These are phyloP conservation scores for Tricholoma saponaceum DNA, from an alignment of 768 basidiomycete genomes.

Conservation along the genomic window DNA sequence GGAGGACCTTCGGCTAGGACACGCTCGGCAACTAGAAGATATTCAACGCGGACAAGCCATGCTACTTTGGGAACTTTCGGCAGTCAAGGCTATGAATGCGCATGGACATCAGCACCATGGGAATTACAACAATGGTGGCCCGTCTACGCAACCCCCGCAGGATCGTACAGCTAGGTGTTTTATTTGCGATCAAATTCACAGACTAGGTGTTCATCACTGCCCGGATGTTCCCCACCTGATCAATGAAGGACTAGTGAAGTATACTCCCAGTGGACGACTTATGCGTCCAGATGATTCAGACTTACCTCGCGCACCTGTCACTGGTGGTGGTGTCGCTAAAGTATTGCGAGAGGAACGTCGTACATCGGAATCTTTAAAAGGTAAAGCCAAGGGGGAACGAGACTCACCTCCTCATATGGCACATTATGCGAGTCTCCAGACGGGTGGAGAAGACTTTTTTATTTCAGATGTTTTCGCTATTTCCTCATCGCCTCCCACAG, in stretches of 20 bases:
- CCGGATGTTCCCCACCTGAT: neutral
- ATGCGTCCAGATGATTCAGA: neutral
- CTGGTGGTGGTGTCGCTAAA: neutral
- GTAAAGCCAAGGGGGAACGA: slow-evolving; percentile 1
- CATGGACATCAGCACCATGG: no score
- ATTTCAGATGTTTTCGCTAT: neutral
- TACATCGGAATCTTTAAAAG: neutral
- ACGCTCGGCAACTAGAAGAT: no score
- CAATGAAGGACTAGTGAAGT: neutral
- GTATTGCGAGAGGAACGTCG: neutral
- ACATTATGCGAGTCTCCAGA: neutral
- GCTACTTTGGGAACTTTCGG: no score
- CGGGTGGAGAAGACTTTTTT: neutral
- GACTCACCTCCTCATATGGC: slow-evolving; percentile 8
- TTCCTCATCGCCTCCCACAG: neutral
- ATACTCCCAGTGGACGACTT: neutral
- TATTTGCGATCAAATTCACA: slow-evolving; percentile 5
- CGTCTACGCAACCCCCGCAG: no score
- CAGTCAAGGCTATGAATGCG: no score
- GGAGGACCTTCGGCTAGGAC: no score
- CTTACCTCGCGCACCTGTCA: neutral
- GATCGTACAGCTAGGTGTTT: slow-evolving; percentile 3
- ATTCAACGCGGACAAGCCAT: no score
- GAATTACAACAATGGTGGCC: no score
- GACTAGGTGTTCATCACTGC: neutral